A percentile compares a stretch with the other conserved stretches of the same genome.
Evolutionary conservation across 78 protist genomes (phyloP).

Genomic region (Dictyostelium discoideum): dicty_2.7 NC_007088.5:432001-432500

Average conservation of each 20-base stretch:
- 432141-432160: not conserved
- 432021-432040: constrained; percentile 79
- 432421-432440: not conserved
- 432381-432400: constrained; percentile 68
- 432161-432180: not conserved
- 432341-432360: constrained; percentile 65
- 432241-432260: constrained; percentile 10
- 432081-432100: constrained; percentile 53
- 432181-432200: not conserved
- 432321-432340: constrained; percentile 67
- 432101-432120: constrained; percentile 70
- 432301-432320: constrained; percentile 76
- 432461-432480: too few species aligned
- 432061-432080: constrained; percentile 76
- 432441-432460: too few species aligned
- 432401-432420: not conserved
- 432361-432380: constrained; percentile 56
- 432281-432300: constrained; percentile 35
- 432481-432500: too few species aligned
- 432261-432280: constrained; percentile 43
- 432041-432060: constrained; percentile 79
- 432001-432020: constrained; percentile 20
- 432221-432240: constrained; percentile 49
- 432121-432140: constrained; percentile 41
- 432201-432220: constrained; percentile 42